phyloP scores from a whole-genome alignment of 345 rosid species.

The Lumnitzera racemosa region DNA sequence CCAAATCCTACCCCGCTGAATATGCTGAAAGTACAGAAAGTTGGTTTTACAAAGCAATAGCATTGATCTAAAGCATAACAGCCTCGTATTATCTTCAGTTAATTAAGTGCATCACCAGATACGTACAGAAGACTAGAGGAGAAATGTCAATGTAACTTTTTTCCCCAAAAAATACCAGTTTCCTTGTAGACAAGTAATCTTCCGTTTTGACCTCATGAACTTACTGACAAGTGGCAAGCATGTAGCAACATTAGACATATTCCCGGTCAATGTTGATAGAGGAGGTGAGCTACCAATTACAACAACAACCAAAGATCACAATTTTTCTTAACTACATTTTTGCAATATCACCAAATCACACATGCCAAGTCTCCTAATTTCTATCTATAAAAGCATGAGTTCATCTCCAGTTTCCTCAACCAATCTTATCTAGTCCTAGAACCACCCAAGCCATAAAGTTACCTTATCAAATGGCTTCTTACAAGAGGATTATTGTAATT shows the following conservation, averaged over 20 bases:
- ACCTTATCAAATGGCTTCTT: slow-evolving; percentile 2
- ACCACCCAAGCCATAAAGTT: not conserved
- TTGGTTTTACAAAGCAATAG: too few species aligned
- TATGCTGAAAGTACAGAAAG: too few species aligned
- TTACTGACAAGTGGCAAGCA: not conserved
- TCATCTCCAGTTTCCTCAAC: not conserved
- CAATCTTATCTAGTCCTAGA: not conserved
- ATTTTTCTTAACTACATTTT: slow-evolving; percentile 5
- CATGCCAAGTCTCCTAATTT: not conserved
- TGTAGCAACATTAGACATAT: too few species aligned
- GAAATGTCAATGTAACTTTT: too few species aligned
- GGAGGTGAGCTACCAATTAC: slow-evolving; percentile 2
- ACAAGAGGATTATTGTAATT: not conserved
- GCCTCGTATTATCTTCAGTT: too few species aligned
- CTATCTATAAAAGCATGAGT: slow-evolving; percentile 1
- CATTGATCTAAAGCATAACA: too few species aligned
- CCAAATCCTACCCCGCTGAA: too few species aligned
- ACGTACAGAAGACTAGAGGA: too few species aligned
- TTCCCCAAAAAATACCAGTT: too few species aligned
- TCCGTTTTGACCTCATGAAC: not conserved
- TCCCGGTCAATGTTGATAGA: not conserved
- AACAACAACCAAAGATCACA: not conserved
- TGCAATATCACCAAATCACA: slow-evolving; percentile 3
- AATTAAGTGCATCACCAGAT: too few species aligned
- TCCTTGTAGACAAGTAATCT: not conserved